A percentile compares a stretch with the other conserved stretches of the same genome.
Conservation (phyloP, 768 basidiomycete genomes). For the Serendipita sp. region DNA sequence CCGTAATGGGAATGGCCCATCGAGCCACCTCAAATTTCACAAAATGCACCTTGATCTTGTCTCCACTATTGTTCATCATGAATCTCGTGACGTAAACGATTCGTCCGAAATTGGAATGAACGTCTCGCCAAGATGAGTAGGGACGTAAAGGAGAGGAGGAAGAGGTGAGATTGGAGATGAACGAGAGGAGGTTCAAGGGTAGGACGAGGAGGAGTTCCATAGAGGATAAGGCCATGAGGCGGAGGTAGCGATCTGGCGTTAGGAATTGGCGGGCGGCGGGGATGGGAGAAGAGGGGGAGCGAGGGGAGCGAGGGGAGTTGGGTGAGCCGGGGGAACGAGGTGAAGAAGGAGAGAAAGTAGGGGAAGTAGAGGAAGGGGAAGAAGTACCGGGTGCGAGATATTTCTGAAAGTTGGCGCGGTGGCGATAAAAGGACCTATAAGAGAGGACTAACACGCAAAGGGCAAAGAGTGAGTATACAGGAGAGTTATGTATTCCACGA, state of each 20-base stretch:
- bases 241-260: slow-evolving; percentile 37
- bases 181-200: slow-evolving; percentile 22
- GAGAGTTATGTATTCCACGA: background rate
- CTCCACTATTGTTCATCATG: slow-evolving; percentile 2
- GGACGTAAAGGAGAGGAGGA: background rate
- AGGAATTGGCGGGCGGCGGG: slow-evolving; percentile 34
- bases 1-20: slow-evolving; percentile 17
- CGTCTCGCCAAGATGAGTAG: slow-evolving; percentile 27
- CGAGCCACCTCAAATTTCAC: slow-evolving; percentile 13
- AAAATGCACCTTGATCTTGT: background rate
- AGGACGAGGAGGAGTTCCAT: slow-evolving; percentile 28
- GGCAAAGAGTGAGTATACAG: background rate
- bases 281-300: slow-evolving; percentile 18
- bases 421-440: slow-evolving; percentile 8
- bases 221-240: slow-evolving; percentile 38
- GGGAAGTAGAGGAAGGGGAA: background rate
- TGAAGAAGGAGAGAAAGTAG: no score
- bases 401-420: slow-evolving; percentile 12
- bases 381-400: slow-evolving; percentile 1
- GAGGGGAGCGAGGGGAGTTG: no score
- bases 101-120: slow-evolving; percentile 30
- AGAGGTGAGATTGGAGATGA: slow-evolving; percentile 18
- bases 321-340: background rate
- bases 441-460: no score
- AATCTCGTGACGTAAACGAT: slow-evolving; percentile 25